Evolutionary conservation across 2,329 filamentous ascomycete genomes (phyloP).

Genomic region (Ascomycota sp.): DNA sequence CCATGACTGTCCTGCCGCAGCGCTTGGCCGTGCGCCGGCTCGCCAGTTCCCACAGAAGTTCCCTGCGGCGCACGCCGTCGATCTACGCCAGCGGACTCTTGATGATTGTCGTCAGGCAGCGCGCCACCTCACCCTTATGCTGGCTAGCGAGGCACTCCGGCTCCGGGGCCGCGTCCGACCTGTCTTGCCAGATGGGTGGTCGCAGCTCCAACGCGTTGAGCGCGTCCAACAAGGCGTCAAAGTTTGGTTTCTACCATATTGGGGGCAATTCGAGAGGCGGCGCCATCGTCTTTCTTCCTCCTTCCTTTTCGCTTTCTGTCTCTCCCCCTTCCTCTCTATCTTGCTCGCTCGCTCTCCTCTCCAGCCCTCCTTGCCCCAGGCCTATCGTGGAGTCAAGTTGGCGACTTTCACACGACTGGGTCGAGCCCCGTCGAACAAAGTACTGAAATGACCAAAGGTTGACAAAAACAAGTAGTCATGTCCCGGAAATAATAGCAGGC

Average conservation of each 20-base stretch:
- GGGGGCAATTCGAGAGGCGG: slow-evolving; percentile 50
- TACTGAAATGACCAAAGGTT: too few relatives aligned
- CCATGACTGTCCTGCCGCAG: slow-evolving; percentile 50
- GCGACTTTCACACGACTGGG: too few relatives aligned
- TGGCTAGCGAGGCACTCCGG: slow-evolving; percentile 20
- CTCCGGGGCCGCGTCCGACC: slow-evolving; percentile 21
- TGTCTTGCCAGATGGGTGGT: slow-evolving; percentile 54
- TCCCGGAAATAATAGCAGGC: too few relatives aligned
- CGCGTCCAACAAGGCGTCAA: slow-evolving; percentile 38
- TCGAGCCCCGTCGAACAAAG: too few relatives aligned
- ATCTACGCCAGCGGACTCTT: slow-evolving; percentile 50
- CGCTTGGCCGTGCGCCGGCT: slow-evolving; percentile 66
- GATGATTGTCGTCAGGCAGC: slow-evolving; percentile 51
- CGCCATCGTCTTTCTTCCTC: slow-evolving; percentile 5
- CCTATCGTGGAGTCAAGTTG: too few relatives aligned
- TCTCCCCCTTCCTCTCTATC: neutral
- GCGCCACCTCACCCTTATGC: slow-evolving; percentile 30
- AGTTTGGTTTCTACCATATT: slow-evolving; percentile 55
- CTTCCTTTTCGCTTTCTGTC: slow-evolving; percentile 5
- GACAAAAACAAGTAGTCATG: too few relatives aligned
- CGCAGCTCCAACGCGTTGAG: slow-evolving; percentile 46
- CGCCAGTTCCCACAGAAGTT: slow-evolving; percentile 57
- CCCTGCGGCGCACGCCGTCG: slow-evolving; percentile 40
- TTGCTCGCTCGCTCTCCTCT: neutral
- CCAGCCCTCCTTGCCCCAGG: neutral